Evolutionary conservation across 345 rosid genomes (phyloP), one percentile per base, ranked within the genome.

Genomic region (Ceriops tagal): DNA sequence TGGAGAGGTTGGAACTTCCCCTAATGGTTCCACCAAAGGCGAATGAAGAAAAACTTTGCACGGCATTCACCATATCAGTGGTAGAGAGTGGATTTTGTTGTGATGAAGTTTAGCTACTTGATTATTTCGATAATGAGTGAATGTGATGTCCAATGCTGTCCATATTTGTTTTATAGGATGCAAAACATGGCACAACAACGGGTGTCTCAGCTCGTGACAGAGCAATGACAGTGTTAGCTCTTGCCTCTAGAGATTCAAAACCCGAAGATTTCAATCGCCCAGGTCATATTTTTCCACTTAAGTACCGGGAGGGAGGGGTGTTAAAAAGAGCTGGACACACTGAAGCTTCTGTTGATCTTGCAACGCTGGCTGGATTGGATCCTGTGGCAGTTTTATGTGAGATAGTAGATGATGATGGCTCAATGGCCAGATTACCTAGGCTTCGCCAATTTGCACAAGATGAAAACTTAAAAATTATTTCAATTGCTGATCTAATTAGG

Each of bases 51-150:
- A 93, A 93, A 70, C 96, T 93, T 58, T 62, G 69, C 52, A 91
- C 93, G 15, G 97, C 96, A 28, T 93, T 90, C 79, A 91, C 98
- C 46, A 89, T 93, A 49, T 86, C 98, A 32, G 96, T 92, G 84
- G 96, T 90, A 83, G 15, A 87, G 75, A 11, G 53, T 28, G 30
- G 57, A 34, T 43, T 52, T 61, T 24, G 6, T 24, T 28, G 22
- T 31, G 11, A 15, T 32, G 34, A 43, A 27, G 35, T 27, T 49
- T 58, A n/a, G 49, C 49, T 19, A 13, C 49, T 43, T 5, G 0
- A 15, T 18, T 13, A 43, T 43, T 11, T 43, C 19, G 5, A 43
- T 43, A 3, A 13, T 43, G 19, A 15, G 49, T 43, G 49, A 43
- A 43, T 13, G 4, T 43, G 49, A 43, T 43, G 49, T 3, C 18